A percentile compares a stretch with the other conserved stretches of the same genome.
These are phyloP conservation scores for Hypholoma fasciculare DNA, from an alignment of 768 basidiomycete species.

Conservation along the genomic window DNA sequence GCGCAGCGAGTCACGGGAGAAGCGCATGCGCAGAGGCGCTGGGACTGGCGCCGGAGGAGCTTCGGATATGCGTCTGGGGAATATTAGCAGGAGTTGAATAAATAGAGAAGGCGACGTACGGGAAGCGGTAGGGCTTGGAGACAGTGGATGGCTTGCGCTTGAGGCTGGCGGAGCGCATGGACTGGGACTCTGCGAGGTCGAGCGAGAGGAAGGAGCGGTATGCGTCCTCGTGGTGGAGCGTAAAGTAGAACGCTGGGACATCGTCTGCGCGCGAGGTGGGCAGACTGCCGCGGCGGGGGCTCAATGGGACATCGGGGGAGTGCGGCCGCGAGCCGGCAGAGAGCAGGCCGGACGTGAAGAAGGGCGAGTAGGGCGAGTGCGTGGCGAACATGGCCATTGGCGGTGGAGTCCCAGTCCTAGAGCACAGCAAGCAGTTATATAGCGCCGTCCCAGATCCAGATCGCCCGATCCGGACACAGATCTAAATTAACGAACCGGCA, in stretches of 20 bases:
- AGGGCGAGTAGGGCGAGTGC: slow-evolving; percentile 57
- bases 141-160: slow-evolving; percentile 26
- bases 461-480: background rate
- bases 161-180: slow-evolving; percentile 38
- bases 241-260: slow-evolving; percentile 46
- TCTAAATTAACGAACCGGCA: too few species aligned
- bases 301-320: slow-evolving; percentile 17
- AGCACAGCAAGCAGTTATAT: background rate
- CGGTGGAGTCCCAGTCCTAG: background rate
- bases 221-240: slow-evolving; percentile 39
- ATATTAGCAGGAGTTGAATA: slow-evolving; percentile 1
- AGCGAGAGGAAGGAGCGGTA: slow-evolving; percentile 67
- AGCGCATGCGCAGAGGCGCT: slow-evolving; percentile 28
- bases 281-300: slow-evolving; percentile 34
- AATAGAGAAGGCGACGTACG: slow-evolving; percentile 19
- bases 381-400: slow-evolving; percentile 33
- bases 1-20: slow-evolving; percentile 41
- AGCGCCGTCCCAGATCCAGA: background rate
- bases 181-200: slow-evolving; percentile 60
- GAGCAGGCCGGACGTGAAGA: slow-evolving; percentile 65
- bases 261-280: slow-evolving; percentile 29
- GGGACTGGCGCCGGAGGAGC: slow-evolving; percentile 15
- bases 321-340: slow-evolving; percentile 21
- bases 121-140: slow-evolving; percentile 15
- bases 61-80: slow-evolving; percentile 25